Evolutionary conservation across 352 stramenopile genomes (phyloP), one percentile per base, ranked within the genome.

Genomic region (Phytophthora lateralis): DNA sequence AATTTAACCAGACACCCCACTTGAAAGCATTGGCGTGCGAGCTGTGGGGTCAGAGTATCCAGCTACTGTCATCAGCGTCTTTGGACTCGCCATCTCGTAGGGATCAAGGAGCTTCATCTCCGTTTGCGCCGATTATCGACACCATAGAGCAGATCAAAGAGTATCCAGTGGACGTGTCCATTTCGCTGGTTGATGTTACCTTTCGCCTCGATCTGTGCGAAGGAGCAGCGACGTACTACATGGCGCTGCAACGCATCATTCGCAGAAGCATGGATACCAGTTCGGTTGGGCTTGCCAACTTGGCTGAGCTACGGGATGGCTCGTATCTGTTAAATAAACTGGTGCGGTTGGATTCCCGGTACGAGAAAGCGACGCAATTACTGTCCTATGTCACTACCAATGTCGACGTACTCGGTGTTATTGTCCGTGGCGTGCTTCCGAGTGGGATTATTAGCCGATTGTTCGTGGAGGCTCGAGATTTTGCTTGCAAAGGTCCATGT

Each of bases 261-360:
- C 83, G 83, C 1, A 82, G 86, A 55, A 78, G 77, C 41, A 88
- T 90, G 66, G 79, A 89, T 38, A 88, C 80, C 21, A 78, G 76
- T 6, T 76, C 79, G 0, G 75, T 90, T 8, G 78, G 78, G 0
- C 37, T 88, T 6, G 50, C 75, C 14, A 80, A 90, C 47, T 57
- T 90, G 34, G 72, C 85, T 26, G 70, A 76, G n/a, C 38, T 90
- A 29, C 67, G 82, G 12, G 75, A 88, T 42, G 75, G 78, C 4
- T 81, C 78, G 0, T 90, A 83, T 18, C 55, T 89, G 26, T 63
- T 89, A 38, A 82, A 76, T 35, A 65, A 89, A 42, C 56, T 92
- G 21, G 56, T 70, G 3, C 48, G 64, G 18, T 56, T 92, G 35
- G 83, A 92, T 44, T 59, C 69, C 9, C 65, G 71, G 41, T 92